Evolutionary conservation across 495 filamentous ascomycete species (phyloP), one percentile per base, ranked within the genome.

Genomic region (Acidiella bohemica): DNA sequence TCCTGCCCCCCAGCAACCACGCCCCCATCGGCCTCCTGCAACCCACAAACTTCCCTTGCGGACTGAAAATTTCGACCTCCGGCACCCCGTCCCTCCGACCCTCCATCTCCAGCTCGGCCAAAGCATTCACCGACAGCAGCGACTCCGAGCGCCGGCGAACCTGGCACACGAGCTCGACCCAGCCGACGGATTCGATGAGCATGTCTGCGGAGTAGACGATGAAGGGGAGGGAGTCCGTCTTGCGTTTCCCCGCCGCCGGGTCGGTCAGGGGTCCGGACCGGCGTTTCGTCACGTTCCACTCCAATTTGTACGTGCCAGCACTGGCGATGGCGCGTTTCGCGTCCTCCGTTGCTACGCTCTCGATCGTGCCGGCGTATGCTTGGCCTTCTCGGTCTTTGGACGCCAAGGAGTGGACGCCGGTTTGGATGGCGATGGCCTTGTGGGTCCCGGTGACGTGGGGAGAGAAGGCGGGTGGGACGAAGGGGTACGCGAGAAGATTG

Each of bases 91-190:
- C 53, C 47, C 12, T 53, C 44, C 19, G 44, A 40, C 9, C 39
- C 17, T 22, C 22, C 11, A 9, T 13, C 22, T 29, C 46, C 16
- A 31, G 3, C 20, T 14, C 34, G 24, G 31, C 35, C 11, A 36
- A 17, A 5, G 45, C 39, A 21, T 53, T 41, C 12, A 9, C 17
- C 19, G 40, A 29, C 3, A 35, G 22, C 9, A 28, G 26, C 1
- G 26, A 19, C 31, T 39, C 22, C 12, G 8, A 10, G 16, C 3
- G 4, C 22, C 34, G 14, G 4, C 87, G 74, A 6, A 90, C 70
- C 59, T 96, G 87, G 11, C 78, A 75, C 5, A 73, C 78, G 14
- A 99, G 58, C 57, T 99, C 90, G 6, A 99, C 69, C 88, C 92
- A 99, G 2, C 90, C 90, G 28, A 77, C 76, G 14, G 88, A 83